Base-by-base conservation (phyloP, 148 eudicot genomes). In the Diospyros lotus region DNA sequence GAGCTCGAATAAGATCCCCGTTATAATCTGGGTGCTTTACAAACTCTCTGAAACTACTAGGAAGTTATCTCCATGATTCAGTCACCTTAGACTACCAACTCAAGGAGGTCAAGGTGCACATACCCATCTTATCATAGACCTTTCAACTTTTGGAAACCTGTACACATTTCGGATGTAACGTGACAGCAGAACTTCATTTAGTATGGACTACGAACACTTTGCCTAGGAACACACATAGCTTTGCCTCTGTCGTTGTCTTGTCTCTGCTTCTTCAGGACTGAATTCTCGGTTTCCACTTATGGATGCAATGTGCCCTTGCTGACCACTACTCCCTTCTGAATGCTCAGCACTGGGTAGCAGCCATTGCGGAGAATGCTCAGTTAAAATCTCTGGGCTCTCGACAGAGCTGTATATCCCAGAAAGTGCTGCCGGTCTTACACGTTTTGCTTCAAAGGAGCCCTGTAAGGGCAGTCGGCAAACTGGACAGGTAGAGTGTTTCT, bases 401-500 rank as follows among this genome's bases (percentile, higher is more conserved):
- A 38, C 58, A 44, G 76, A 71, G 61, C 63, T 80, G 45, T 60
- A 12, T 3, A 64, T 71, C 7, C 13, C 61, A 65, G 41, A 54
- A 39, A 42, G 38, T 63, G 73, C 70, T 45, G 76, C 44, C 18
- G 78, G 58, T 13, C 69, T 38, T 18, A 5, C 75, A 5, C 63
- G 66, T 45, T 77, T 77, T 54, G 55, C 51, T 62, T 79, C 75
- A 15, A 66, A 6, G 5, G 80, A 46, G 9, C 76, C 84, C 14
- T 82, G 80, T 41, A 90, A 84, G 39, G 94, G 77, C 9, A 90
- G 87, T 52, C 94, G 89, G 75, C 94, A 88, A 64, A 90, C 90
- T 44, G 94, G 94, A 50, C 94, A 88, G 46, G 94, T 90, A 52
- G 89, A 80, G 70, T 86, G 91, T 77, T 83, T 90, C 70, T 81